Conservation (phyloP, 2,329 filamentous ascomycete species). For the Fusarium sp. region DNA sequence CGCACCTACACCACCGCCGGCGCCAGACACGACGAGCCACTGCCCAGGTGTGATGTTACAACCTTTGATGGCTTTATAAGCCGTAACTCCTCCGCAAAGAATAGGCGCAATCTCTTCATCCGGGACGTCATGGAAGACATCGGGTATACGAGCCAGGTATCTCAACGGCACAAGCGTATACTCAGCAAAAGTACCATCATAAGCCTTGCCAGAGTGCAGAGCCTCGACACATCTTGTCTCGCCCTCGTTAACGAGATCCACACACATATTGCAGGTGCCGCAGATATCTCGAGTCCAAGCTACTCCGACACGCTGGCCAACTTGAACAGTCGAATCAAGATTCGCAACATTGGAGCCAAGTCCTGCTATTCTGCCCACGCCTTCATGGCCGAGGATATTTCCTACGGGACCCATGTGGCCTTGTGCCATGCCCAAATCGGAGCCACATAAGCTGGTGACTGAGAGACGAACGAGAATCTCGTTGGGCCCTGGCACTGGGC, state of each 20-base stretch:
- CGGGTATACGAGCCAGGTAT: slow-evolving; percentile 48
- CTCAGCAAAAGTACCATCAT: slow-evolving; percentile 56
- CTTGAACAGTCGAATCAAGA: slow-evolving; percentile 36
- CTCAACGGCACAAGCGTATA: slow-evolving; percentile 52
- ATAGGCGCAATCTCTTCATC: slow-evolving; percentile 56
- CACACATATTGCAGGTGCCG: slow-evolving; percentile 50
- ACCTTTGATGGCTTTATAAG: slow-evolving; percentile 55
- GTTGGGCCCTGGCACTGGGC: slow-evolving; percentile 36
- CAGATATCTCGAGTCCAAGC: slow-evolving; percentile 55
- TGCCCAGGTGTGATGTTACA: slow-evolving; percentile 50
- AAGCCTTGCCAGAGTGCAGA: slow-evolving; percentile 48
- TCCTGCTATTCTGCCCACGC: slow-evolving; percentile 54
- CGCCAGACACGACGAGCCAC: slow-evolving; percentile 54
- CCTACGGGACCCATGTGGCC: slow-evolving; percentile 53
- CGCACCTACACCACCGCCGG: slow-evolving; percentile 55
- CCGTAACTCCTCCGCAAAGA: slow-evolving; percentile 58
- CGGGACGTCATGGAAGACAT: slow-evolving; percentile 39
- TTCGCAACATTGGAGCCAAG: slow-evolving; percentile 51
- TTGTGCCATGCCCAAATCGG: slow-evolving; percentile 53
- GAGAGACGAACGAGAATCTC: slow-evolving; percentile 51
- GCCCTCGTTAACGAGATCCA: slow-evolving; percentile 44
- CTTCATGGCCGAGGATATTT: slow-evolving; percentile 58
- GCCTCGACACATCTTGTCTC: slow-evolving; percentile 52
- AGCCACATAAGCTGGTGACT: slow-evolving; percentile 54
- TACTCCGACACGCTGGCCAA: slow-evolving; percentile 54